These are phyloP conservation scores for Pseudozyma hubeiensis DNA, from an alignment of 1,284 basidiomycete genomes.

Conservation along the genomic window DNA sequence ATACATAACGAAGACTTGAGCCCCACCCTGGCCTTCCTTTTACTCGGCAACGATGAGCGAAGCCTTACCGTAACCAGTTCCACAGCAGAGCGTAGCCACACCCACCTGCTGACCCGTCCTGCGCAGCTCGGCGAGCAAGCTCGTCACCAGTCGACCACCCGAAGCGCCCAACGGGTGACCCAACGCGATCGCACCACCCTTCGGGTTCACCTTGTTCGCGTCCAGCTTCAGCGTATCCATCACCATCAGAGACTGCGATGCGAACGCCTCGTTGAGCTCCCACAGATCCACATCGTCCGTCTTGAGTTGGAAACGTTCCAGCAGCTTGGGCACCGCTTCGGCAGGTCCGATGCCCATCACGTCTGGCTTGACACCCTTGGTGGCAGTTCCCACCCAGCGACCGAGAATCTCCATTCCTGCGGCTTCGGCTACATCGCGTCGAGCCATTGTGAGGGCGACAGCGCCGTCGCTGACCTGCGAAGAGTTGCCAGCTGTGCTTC, in stretches of 20 bases:
- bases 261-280: conserved; percentile 68
- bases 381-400: conserved; percentile 60
- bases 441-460: conserved; percentile 61
- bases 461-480: conserved; percentile 66
- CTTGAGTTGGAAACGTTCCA: conserved; percentile 56
- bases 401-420: conserved; percentile 64
- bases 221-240: conserved; percentile 60
- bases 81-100: conserved; percentile 65
- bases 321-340: conserved; percentile 59
- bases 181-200: conserved; percentile 67
- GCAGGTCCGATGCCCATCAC: conserved; percentile 67
- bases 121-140: conserved; percentile 59
- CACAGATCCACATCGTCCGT: conserved; percentile 63
- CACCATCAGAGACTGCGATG: conserved; percentile 64
- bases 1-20: neutral
- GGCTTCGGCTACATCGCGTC: conserved; percentile 60
- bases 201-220: conserved; percentile 60
- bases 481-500: conserved; percentile 64
- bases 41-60: conserved; percentile 63
- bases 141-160: conserved; percentile 63
- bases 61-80: conserved; percentile 64
- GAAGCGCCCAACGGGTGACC: conserved; percentile 66
- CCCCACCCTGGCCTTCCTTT: neutral
- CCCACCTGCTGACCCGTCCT: conserved; percentile 61
- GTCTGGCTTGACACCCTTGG: conserved; percentile 64